These are phyloP conservation scores for Saccharum spontaneum DNA, from an alignment of 176 grass and related monocot species.

Conservation along the genomic window DNA sequence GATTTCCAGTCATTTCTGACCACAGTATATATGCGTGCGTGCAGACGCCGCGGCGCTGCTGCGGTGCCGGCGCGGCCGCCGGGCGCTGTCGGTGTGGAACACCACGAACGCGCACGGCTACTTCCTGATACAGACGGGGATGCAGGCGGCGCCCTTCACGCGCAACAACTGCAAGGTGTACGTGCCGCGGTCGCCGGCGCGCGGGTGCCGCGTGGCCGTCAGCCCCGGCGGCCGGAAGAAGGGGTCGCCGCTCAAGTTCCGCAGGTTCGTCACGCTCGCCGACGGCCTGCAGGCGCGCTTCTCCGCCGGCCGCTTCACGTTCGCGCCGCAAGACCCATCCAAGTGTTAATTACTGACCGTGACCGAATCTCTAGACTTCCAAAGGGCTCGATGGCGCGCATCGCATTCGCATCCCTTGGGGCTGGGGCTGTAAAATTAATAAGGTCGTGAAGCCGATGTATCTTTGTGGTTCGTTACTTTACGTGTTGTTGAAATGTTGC, in stretches of 20 bases:
- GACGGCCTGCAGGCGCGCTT: conserved; percentile 46
- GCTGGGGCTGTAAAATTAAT: background rate
- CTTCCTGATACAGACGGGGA: conserved; percentile 62
- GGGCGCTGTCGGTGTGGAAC: conserved; percentile 31
- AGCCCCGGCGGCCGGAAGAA: conserved; percentile 9
- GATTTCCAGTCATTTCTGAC: background rate
- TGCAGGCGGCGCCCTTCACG: conserved; percentile 49
- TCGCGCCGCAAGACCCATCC: conserved; percentile 29
- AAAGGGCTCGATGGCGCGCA: background rate
- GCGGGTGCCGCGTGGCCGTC: conserved; percentile 27
- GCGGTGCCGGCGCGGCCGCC: conserved; percentile 39
- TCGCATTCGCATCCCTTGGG: background rate
- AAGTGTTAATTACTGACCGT: conserved; percentile 20
- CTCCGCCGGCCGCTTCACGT: conserved; percentile 43
- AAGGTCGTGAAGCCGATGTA: background rate
- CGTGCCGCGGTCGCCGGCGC: conserved; percentile 36
- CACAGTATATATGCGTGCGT: no score
- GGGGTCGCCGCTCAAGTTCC: conserved; percentile 48
- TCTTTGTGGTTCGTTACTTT: background rate
- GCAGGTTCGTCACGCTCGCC: conserved; percentile 37
- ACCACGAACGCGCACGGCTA: conserved; percentile 46
- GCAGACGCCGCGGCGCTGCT: conserved; percentile 54
- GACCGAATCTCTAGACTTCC: background rate
- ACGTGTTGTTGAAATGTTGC: background rate
- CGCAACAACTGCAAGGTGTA: conserved; percentile 54